Evolutionary conservation across 139 green algal genomes (phyloP), one percentile per base, ranked within the genome.

Genomic region (Asterochloris erici): DNA sequence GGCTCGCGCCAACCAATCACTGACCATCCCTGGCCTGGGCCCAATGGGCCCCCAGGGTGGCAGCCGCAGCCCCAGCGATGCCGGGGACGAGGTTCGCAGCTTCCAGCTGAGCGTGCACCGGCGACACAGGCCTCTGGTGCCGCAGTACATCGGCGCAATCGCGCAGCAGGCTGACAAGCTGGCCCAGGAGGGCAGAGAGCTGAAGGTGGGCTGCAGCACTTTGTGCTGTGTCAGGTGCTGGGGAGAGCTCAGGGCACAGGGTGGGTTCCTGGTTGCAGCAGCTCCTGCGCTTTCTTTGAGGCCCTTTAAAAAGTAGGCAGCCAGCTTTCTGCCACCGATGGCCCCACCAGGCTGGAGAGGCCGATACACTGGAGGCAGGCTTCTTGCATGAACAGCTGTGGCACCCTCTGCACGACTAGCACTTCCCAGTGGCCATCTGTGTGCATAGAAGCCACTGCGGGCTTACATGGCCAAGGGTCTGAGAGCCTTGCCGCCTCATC

Each of bases 141-240:
- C 73, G 77, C 62, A 81, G 27, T 81, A 81, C 26, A 21, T 81
- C 28, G 15, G 15, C 13, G n/a, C 73, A 62, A 28, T 81, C 62
- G 73, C 28, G 16, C 54, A 63, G 27, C 61, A 73, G 77, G 77
- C 77, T 63, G 77, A 61, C 17, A 21, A 73, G 12, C 62, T 81
- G 24, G 62, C 73, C 11, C 68, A 81, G 77, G 61, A 74, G 26
- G 27, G 63, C 63, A 81, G 63, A 81, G 77, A 81, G 63, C 27
- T 81, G 26, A 27, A 74, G 77, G 77, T 81, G 29, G 21, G 63
- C 28, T 81, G 62, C n/a, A 78, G 70, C 70, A 76, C 21, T 71
- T 21, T 24, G 19, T 71, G 17, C 66, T 4, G 19, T 71, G 66
- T 71, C 66, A 71, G 66, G 66, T 71, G 10, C 9, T 4, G 2